Base-by-base conservation (phyloP, 2,329 filamentous ascomycete genomes). In the Didymosphaeria variabile region DNA sequence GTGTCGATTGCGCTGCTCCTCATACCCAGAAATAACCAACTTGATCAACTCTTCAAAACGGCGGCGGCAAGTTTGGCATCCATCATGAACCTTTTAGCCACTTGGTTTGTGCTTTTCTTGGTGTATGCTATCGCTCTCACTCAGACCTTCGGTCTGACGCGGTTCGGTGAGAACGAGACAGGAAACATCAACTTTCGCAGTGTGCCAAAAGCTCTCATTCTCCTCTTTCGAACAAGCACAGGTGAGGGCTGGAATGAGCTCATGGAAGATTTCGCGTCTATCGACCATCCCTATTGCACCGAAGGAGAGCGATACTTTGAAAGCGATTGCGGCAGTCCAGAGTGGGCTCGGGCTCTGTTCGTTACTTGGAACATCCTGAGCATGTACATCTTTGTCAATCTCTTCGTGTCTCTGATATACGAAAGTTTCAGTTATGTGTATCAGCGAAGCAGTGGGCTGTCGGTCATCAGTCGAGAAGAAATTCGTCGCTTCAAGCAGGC, bases 371-470 rank as follows among this genome's bases (percentile, higher is more conserved):
- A 99, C 82, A 94, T 99, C 72, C 86, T 99, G 79, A 98, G 94
- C 91, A 99, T 99, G 95, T 99, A 99, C 81, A 97, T 99, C 72
- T 99, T 99, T 73, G 94, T 98, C 74, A 97, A 94, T 74, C 82
- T 99, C 75, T 99, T 99, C 78, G 94, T 99, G 61, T 99, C 95
- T 52, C 88, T 99, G 77, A 99, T 99, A 69, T 99, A 96, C 81
- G 95, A 99, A 82, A 98, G 94, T 80, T 99, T 99, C 85, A 97
- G 93, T 77, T 99, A 99, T 73, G 95, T 99, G 65, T 99, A 98
- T 77, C 96, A 99, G 81, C 88, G 93, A 65, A 97, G 94, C 62
- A 97, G 92, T 72, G 93, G 93, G n/a, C 86, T 97, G 69, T 93
- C 91, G 6, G 90, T 91, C 63, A 90, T 99, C 70, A 96, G 93